Evolutionary conservation across 2,329 filamentous ascomycete genomes (phyloP).

Genomic region (Rhynchosporium graminicola): DNA sequence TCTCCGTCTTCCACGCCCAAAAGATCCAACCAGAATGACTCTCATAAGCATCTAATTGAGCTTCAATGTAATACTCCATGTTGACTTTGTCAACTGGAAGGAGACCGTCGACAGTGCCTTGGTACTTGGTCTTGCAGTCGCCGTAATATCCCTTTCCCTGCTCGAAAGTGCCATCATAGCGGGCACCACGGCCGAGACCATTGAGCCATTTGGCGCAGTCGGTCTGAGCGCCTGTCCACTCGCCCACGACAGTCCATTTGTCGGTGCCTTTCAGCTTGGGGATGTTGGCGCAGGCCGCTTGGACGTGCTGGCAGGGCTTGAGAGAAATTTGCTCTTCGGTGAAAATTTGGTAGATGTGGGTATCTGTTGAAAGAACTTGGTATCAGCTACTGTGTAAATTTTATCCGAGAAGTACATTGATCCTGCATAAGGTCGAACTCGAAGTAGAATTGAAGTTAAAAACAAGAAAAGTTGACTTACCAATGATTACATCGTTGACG

Average conservation of each 20-base stretch:
- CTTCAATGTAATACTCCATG: slow-evolving; percentile 46
- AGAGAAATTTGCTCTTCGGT: slow-evolving; percentile 41
- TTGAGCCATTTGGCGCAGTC: slow-evolving; percentile 51
- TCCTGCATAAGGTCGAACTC: neutral
- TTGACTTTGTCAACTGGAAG: slow-evolving; percentile 42
- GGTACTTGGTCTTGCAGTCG: slow-evolving; percentile 46
- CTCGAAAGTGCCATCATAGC: slow-evolving; percentile 47
- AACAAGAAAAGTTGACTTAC: neutral
- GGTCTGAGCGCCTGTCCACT: slow-evolving; percentile 47
- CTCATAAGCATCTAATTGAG: slow-evolving; percentile 48
- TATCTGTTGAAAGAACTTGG: slow-evolving; percentile 35
- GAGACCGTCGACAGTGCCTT: slow-evolving; percentile 47
- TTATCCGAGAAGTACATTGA: neutral
- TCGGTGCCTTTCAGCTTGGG: slow-evolving; percentile 40
- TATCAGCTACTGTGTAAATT: neutral
- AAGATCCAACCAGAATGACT: slow-evolving; percentile 44
- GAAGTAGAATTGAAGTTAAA: neutral
- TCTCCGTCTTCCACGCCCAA: slow-evolving; percentile 48
- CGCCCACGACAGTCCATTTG: slow-evolving; percentile 45
- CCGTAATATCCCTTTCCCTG: slow-evolving; percentile 40
- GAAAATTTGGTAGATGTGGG: slow-evolving; percentile 49
- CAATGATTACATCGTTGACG: slow-evolving; percentile 43
- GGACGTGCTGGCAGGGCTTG: slow-evolving; percentile 45
- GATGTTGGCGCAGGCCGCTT: slow-evolving; percentile 44
- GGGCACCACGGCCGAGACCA: slow-evolving; percentile 60